phyloP scores from a whole-genome alignment of 192 early-diverging fungal species.

The Podila horticola region DNA sequence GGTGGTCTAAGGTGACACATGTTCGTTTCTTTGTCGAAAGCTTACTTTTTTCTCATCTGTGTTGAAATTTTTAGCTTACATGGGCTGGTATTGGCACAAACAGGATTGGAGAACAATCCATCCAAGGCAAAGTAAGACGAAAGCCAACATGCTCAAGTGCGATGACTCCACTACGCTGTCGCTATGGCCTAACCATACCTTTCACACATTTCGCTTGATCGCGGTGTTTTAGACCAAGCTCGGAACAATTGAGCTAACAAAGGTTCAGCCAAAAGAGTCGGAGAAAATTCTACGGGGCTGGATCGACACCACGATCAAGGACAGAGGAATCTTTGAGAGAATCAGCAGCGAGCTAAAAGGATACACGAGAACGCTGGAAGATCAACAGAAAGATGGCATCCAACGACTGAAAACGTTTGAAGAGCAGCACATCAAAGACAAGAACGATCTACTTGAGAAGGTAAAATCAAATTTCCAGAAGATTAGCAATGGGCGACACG shows the following conservation, averaged over 20 bases:
- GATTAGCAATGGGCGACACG: not conserved
- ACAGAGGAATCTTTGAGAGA: slow-evolving; percentile 28
- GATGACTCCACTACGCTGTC: too few relatives aligned
- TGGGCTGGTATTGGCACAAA: slow-evolving; percentile 42
- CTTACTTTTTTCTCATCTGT: not conserved
- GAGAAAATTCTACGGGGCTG: slow-evolving; percentile 20
- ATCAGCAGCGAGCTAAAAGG: slow-evolving; percentile 14
- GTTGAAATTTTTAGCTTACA: slow-evolving; percentile 19
- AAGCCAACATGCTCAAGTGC: not conserved
- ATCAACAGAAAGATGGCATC: slow-evolving; percentile 26
- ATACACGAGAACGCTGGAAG: slow-evolving; percentile 4
- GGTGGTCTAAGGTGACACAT: not conserved
- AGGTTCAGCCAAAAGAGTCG: slow-evolving; percentile 22
- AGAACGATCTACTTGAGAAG: slow-evolving; percentile 32
- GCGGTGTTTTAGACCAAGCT: slow-evolving; percentile 18
- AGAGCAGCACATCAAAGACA: slow-evolving; percentile 8
- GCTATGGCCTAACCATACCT: not conserved
- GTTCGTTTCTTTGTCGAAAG: not conserved
- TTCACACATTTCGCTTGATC: not conserved
- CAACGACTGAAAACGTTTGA: slow-evolving; percentile 16
- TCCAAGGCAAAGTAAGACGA: slow-evolving; percentile 22
- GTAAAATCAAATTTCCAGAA: not conserved
- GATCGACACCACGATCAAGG: slow-evolving; percentile 39
- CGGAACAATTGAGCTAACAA: slow-evolving; percentile 23
- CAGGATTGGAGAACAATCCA: slow-evolving; percentile 8